Conservation (phyloP, 1,284 basidiomycete species). For the Stereum hirsutum region DNA sequence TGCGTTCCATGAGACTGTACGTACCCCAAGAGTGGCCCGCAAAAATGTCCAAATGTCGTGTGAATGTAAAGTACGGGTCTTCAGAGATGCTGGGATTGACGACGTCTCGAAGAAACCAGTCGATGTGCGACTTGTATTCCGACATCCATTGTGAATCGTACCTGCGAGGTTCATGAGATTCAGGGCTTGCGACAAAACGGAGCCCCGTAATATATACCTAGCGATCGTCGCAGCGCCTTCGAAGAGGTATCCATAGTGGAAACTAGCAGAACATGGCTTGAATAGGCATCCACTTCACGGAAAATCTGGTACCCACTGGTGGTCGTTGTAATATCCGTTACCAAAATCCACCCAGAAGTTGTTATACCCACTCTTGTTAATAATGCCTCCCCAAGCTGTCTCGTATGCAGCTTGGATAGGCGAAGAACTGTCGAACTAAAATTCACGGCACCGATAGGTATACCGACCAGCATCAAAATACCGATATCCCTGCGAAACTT, state of each 20-base stretch:
- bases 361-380: conserved; percentile 21
- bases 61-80: conserved; percentile 23
- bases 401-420: conserved; percentile 22
- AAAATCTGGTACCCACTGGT: no score
- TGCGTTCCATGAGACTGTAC: not conserved
- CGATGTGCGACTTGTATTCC: conserved; percentile 16
- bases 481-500: not conserved
- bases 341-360: conserved; percentile 23
- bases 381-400: conserved; percentile 26
- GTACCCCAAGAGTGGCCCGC: conserved; percentile 27
- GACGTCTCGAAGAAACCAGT: conserved; percentile 23
- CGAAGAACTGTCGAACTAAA: conserved; percentile 17
- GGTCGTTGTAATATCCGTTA: conserved; percentile 26
- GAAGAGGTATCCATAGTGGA: conserved; percentile 26
- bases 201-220: conserved; percentile 13
- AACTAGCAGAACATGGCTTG: no score
- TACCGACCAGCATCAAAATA: not conserved
- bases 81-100: conserved; percentile 18
- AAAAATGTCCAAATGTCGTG: conserved; percentile 24
- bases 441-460: not conserved
- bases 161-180: conserved; percentile 7
- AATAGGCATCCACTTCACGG: no score
- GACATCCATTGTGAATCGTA: conserved; percentile 19
- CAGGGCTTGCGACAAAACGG: not conserved
- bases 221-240: conserved; percentile 22